Conservation (phyloP, 768 basidiomycete species). For the Cystobasidium tubakii region DNA sequence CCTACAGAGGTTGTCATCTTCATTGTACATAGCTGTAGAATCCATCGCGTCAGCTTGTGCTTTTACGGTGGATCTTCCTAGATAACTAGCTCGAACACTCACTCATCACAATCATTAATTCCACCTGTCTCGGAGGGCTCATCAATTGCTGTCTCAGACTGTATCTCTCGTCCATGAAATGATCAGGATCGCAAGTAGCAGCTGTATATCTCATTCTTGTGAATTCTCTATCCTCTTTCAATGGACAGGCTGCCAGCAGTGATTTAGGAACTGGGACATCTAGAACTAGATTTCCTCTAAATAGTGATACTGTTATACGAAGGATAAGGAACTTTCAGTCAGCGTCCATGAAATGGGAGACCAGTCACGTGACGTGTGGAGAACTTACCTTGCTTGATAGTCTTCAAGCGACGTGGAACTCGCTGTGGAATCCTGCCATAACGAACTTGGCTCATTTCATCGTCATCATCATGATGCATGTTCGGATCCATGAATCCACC, state of each 20-base stretch:
- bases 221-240: slow-evolving; percentile 77
- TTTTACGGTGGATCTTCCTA: too few relatives aligned
- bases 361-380: neutral
- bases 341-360: neutral
- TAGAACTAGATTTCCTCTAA: slow-evolving; percentile 83
- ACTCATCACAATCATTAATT: slow-evolving; percentile 90
- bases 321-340: neutral
- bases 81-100: too few relatives aligned
- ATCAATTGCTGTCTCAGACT: slow-evolving; percentile 85
- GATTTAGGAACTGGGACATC: slow-evolving; percentile 88
- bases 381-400: slow-evolving; percentile 82
- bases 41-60: neutral
- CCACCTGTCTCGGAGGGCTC: slow-evolving; percentile 81
- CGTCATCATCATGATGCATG: slow-evolving; percentile 23
- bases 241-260: slow-evolving; percentile 72
- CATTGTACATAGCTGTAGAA: slow-evolving; percentile 8
- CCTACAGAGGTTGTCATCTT: slow-evolving; percentile 29
- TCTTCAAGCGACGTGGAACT: slow-evolving; percentile 83
- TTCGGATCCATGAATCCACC: slow-evolving; percentile 34
- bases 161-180: slow-evolving; percentile 74
- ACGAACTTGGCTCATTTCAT: slow-evolving; percentile 49
- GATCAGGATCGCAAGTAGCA: slow-evolving; percentile 91
- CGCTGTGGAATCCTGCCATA: slow-evolving; percentile 88
- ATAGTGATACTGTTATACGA: slow-evolving; percentile 54
- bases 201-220: slow-evolving; percentile 95